A percentile compares a stretch with the other conserved stretches of the same genome.
phyloP scores from a whole-genome alignment of 257 asterid species.

The Penstemon barbatus region DNA sequence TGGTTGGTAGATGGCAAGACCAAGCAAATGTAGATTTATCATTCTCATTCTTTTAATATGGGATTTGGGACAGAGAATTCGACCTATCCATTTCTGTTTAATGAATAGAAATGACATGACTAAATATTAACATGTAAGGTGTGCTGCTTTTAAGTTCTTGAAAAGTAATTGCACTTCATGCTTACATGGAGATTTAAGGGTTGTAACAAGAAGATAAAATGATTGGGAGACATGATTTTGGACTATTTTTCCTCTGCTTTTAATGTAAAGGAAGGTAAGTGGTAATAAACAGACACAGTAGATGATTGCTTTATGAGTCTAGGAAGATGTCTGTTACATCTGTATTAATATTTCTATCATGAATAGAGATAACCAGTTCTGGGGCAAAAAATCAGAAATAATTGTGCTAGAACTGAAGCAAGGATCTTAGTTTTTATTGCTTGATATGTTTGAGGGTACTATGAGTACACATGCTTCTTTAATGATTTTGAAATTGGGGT shows the following conservation, averaged over 20 bases:
- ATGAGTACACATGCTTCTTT: neutral
- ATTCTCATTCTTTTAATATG: neutral
- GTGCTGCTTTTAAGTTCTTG: neutral
- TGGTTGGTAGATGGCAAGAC: constrained; percentile 6
- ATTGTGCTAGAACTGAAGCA: constrained; percentile 4
- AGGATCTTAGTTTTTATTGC: constrained; percentile 3
- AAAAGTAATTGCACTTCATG: neutral
- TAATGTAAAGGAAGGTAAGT: neutral
- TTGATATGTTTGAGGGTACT: neutral
- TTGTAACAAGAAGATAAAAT: constrained; percentile 2
- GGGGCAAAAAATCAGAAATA: too few relatives aligned
- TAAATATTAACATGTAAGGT: neutral
- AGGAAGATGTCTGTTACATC: neutral
- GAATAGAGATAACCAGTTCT: too few relatives aligned
- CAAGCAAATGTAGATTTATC: neutral
- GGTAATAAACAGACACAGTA: neutral
- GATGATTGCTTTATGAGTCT: neutral
- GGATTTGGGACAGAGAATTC: neutral
- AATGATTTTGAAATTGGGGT: neutral
- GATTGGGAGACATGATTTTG: neutral
- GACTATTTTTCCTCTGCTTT: neutral
- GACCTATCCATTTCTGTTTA: too few relatives aligned
- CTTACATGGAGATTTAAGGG: constrained; percentile 6
- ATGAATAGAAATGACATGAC: too few relatives aligned
- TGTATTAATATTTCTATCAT: too few relatives aligned